These are phyloP conservation scores for Yarrowia sp. DNA, from an alignment of 805 yeast species.

Conservation along the genomic window DNA sequence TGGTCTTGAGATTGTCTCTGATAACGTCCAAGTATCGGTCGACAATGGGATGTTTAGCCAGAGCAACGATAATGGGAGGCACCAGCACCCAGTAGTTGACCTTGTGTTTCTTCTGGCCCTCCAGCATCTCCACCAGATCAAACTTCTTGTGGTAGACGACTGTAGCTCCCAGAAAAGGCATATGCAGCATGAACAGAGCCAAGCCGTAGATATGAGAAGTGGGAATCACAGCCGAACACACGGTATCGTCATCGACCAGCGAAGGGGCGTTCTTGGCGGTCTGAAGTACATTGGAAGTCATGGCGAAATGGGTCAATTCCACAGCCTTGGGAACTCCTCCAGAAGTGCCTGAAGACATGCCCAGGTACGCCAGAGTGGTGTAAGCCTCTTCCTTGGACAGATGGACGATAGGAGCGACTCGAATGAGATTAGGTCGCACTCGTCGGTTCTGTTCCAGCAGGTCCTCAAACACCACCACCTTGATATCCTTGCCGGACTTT, in stretches of 20 bases:
- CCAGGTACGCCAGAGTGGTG: slow-evolving; percentile 34
- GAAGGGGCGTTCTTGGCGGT: slow-evolving; percentile 39
- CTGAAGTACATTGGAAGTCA: slow-evolving; percentile 41
- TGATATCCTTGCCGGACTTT: slow-evolving; percentile 40
- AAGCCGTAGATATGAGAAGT: slow-evolving; percentile 41
- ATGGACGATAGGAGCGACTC: slow-evolving; percentile 6
- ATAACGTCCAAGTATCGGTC: slow-evolving; percentile 47
- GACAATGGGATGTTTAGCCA: slow-evolving; percentile 47
- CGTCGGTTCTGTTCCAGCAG: slow-evolving; percentile 12
- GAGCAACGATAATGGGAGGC: slow-evolving; percentile 46
- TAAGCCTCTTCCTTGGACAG: background rate
- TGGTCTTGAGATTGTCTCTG: slow-evolving; percentile 42
- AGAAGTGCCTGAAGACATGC: slow-evolving; percentile 41
- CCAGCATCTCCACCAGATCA: slow-evolving; percentile 24
- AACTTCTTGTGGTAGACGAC: slow-evolving; percentile 22
- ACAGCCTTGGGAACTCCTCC: slow-evolving; percentile 74
- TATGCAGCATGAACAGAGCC: slow-evolving; percentile 34
- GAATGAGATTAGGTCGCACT: slow-evolving; percentile 13
- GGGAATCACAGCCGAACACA: slow-evolving; percentile 33
- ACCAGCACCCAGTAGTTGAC: slow-evolving; percentile 46
- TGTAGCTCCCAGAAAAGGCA: slow-evolving; percentile 17
- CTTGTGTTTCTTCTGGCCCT: slow-evolving; percentile 32
- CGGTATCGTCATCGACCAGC: slow-evolving; percentile 47
- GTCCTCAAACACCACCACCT: slow-evolving; percentile 19
- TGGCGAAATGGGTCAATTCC: slow-evolving; percentile 57